These are phyloP conservation scores for Ogataea pignaliae DNA, from an alignment of 805 yeast genomes.

Conservation along the genomic window DNA sequence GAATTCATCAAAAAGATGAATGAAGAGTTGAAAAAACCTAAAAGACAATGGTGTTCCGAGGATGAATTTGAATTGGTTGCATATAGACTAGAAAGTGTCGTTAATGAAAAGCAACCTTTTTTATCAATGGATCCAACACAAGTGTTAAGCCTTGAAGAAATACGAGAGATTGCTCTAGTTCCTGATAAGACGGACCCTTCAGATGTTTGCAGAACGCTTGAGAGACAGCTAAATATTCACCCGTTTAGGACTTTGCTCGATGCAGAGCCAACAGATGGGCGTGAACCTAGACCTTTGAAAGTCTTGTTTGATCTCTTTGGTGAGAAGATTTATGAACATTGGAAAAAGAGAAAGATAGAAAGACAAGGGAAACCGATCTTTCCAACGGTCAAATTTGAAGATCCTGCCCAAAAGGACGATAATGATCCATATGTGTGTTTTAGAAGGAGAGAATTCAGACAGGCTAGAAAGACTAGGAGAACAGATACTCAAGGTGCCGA, in stretches of 20 bases:
- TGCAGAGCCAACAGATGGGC: slow-evolving; percentile 35
- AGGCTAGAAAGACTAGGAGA: slow-evolving; percentile 92
- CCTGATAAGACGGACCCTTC: slow-evolving; percentile 45
- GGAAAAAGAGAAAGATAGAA: slow-evolving; percentile 69
- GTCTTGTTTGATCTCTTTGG: slow-evolving; percentile 59
- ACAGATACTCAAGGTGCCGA: slow-evolving; percentile 90
- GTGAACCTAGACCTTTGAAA: slow-evolving; percentile 40
- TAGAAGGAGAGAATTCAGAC: slow-evolving; percentile 91
- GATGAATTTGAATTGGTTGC: slow-evolving; percentile 82
- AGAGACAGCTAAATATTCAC: slow-evolving; percentile 49
- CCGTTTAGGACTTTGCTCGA: slow-evolving; percentile 61
- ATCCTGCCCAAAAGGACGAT: slow-evolving; percentile 77
- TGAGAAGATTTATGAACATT: slow-evolving; percentile 65
- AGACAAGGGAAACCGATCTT: slow-evolving; percentile 66
- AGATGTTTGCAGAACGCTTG: slow-evolving; percentile 53
- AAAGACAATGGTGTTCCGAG: slow-evolving; percentile 48
- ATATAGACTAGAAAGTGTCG: slow-evolving; percentile 66
- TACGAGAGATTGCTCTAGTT: slow-evolving; percentile 46
- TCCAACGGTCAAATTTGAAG: slow-evolving; percentile 80
- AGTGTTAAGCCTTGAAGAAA: slow-evolving; percentile 64
- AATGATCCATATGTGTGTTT: slow-evolving; percentile 93
- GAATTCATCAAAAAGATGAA: slow-evolving; percentile 49
- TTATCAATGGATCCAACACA: slow-evolving; percentile 79
- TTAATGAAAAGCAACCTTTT: slow-evolving; percentile 83
- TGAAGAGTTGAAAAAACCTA: slow-evolving; percentile 29